phyloP scores from a whole-genome alignment of 1,139 yeast genomes.

The Yamadazyma oceani region DNA sequence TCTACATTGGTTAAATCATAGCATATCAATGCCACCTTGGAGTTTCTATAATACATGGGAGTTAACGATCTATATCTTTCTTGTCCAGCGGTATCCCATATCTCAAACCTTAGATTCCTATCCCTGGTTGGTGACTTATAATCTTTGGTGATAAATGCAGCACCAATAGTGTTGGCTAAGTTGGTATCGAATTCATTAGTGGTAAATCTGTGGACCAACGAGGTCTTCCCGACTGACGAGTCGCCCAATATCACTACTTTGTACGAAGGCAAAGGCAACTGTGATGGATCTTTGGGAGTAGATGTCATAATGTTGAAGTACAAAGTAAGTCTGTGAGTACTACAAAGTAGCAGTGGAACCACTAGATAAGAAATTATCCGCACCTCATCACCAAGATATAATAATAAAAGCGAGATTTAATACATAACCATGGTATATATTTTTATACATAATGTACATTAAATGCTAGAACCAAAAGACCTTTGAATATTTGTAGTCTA shows the following conservation, averaged over 20 bases:
- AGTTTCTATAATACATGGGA: slow-evolving; percentile 51
- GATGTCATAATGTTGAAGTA: neutral
- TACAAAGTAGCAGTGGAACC: no score
- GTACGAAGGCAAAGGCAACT: slow-evolving; percentile 16
- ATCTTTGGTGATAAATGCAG: slow-evolving; percentile 47
- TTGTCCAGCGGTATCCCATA: slow-evolving; percentile 58
- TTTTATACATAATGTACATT: slow-evolving; percentile 1
- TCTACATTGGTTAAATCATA: slow-evolving; percentile 35
- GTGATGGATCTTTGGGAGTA: neutral
- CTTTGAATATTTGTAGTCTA: neutral
- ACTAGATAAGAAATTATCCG: no score
- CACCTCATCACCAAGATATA: no score
- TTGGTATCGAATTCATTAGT: slow-evolving; percentile 35
- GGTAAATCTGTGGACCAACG: slow-evolving; percentile 45
- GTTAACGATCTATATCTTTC: slow-evolving; percentile 48
- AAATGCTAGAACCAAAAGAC: neutral
- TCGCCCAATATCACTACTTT: slow-evolving; percentile 48
- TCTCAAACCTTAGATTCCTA: slow-evolving; percentile 36
- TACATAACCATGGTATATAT: slow-evolving; percentile 23
- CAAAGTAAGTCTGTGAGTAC: no score
- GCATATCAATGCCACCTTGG: slow-evolving; percentile 43
- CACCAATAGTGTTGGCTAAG: slow-evolving; percentile 49
- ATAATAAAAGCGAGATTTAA: slow-evolving; percentile 11
- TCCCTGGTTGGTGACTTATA: slow-evolving; percentile 18
- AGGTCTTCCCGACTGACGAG: slow-evolving; percentile 49